Base-by-base conservation (phyloP, 495 filamentous ascomycete species). In the Talaromyces stipitatus region DNA sequence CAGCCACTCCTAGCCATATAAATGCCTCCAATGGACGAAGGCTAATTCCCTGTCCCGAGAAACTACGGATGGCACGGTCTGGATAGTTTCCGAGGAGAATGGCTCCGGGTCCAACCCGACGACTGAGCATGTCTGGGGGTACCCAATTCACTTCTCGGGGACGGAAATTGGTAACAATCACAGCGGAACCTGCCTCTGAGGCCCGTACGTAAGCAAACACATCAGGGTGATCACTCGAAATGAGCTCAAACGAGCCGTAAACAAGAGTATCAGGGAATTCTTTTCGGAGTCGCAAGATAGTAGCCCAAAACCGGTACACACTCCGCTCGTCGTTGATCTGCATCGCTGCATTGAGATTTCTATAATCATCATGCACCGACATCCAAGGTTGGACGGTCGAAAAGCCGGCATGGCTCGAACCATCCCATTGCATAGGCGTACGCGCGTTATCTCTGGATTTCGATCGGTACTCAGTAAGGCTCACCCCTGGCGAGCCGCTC, bases 381-480 rank as follows among this genome's bases (percentile, higher is more conserved):
- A 83, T 80, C 80, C 80, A 83, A 0, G 80, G 74, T 23, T 69
- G 66, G 50, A 60, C 53, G 7, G 62, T 66, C 2, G 70, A 72
- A 57, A 78, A 81, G 12, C 78, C 77, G 0, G 65, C 72, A 56
- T 80, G 67, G 0, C 60, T 41, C 5, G 66, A 61, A 11, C 58
- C 54, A 58, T 74, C 63, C 76, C 77, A 81, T 55, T 72, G 64
- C 63, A 78, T 70, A 1, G 78, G 78, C 2, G 69, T 69, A 32
- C 78, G 69, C 27, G 69, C 74, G 53, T 81, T 71, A 54, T 81
- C 78, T 59, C 73, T 56, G 18, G 63, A 61, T 53, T 78, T 78
- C 7, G 71, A 58, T 65, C 66, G 47, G 62, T 65, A 36, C 41
- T 32, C 22, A 57, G 26, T 55, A 64, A 28, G 38, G 59, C 62